phyloP scores from a whole-genome alignment of 352 stramenopile species.

The Phytophthora rubi region DNA sequence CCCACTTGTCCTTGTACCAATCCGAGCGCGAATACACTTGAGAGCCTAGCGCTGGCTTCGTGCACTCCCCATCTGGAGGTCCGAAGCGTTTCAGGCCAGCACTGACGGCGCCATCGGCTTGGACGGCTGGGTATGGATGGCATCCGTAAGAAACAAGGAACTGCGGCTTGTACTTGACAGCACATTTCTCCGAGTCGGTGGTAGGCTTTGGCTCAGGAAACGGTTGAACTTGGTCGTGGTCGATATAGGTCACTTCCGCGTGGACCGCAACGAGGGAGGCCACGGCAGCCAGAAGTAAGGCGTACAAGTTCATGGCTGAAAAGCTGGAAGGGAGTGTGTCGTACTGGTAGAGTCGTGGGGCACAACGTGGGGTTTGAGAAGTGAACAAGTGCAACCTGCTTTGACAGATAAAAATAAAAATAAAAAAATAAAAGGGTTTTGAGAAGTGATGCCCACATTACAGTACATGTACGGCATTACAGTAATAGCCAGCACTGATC shows the following conservation, averaged over 20 bases:
- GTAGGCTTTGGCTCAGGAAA: not conserved
- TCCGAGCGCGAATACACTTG: not conserved
- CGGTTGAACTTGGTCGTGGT: constrained; percentile 4
- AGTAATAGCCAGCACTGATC: too few species aligned
- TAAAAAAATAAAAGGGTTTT: too few species aligned
- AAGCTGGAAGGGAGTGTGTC: too few species aligned
- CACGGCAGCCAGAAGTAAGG: not conserved
- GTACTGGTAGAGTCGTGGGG: too few species aligned
- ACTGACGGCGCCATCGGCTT: constrained; percentile 10
- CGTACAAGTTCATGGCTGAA: not conserved
- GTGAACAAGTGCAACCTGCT: too few species aligned
- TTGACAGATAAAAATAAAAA: too few species aligned
- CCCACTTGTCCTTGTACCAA: not conserved
- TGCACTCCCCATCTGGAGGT: not conserved
- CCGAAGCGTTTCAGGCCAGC: not conserved
- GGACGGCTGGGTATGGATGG: constrained; percentile 12
- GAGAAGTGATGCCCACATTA: too few species aligned
- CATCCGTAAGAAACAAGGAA: constrained; percentile 11
- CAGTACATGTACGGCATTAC: too few species aligned
- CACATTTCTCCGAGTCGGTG: constrained; percentile 5
- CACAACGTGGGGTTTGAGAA: too few species aligned
- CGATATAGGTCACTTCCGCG: not conserved
- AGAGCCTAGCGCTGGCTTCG: not conserved
- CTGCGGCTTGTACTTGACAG: constrained; percentile 13
- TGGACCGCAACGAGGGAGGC: not conserved